phyloP scores from a whole-genome alignment of 441 rosid species.

The Pelargonium australe region DNA sequence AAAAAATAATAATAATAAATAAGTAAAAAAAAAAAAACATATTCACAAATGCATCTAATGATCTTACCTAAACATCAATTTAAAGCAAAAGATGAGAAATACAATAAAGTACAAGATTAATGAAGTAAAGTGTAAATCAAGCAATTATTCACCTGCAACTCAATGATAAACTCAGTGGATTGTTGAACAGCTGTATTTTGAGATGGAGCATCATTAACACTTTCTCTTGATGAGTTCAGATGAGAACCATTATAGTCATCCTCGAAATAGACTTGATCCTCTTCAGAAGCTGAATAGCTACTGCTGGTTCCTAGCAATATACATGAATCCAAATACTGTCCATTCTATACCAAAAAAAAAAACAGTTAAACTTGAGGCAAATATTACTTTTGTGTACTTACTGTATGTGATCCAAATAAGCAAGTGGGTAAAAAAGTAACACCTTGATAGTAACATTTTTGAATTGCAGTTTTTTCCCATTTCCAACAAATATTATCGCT shows the following conservation, averaged over 20 bases:
- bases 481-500: conserved; percentile 71
- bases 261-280: conserved; percentile 62
- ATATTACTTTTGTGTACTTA: conserved; percentile 5
- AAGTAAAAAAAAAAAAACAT: too few relatives aligned
- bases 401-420: conserved; percentile 8
- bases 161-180: conserved; percentile 58
- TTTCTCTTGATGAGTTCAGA: conserved; percentile 34
- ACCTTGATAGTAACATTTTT: conserved; percentile 88
- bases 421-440: conserved; percentile 8
- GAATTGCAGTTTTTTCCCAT: conserved; percentile 71
- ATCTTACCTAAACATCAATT: not conserved
- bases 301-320: conserved; percentile 73
- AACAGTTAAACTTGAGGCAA: not conserved
- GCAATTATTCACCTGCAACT: conserved; percentile 62
- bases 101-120: not conserved
- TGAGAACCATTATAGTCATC: conserved; percentile 38
- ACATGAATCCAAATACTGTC: conserved; percentile 83
- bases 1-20: too few relatives aligned
- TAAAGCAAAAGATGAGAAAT: not conserved
- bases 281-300: conserved; percentile 63
- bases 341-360: conserved; percentile 46
- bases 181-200: conserved; percentile 40
- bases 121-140: not conserved
- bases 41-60: not conserved
- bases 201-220: conserved; percentile 30